These are phyloP conservation scores for Xerocomus amazonicus DNA, from an alignment of 1,284 basidiomycete genomes.

Conservation along the genomic window DNA sequence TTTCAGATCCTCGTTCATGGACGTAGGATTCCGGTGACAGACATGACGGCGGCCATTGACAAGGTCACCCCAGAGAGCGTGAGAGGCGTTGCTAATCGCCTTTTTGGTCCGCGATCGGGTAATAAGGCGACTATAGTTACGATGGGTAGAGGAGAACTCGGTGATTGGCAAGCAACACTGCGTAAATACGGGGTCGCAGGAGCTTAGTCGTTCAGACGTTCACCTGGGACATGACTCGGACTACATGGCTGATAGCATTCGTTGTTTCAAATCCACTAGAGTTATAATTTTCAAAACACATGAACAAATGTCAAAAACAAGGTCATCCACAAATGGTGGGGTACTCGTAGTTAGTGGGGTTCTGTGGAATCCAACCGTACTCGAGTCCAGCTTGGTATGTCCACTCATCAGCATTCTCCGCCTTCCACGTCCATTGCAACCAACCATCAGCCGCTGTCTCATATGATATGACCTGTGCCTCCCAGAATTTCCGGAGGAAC, in stretches of 20 bases:
- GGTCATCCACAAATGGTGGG: constrained; percentile 49
- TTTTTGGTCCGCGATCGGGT: constrained; percentile 63
- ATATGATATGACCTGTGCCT: constrained; percentile 73
- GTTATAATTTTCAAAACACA: not conserved
- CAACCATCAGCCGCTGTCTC: constrained; percentile 61
- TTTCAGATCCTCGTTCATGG: constrained; percentile 86
- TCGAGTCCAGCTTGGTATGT: constrained; percentile 72
- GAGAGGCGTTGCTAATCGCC: constrained; percentile 66
- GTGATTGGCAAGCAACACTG: constrained; percentile 57
- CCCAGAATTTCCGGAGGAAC: constrained; percentile 81
- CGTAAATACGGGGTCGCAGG: constrained; percentile 63
- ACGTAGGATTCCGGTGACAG: constrained; percentile 80
- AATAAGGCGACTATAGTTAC: constrained; percentile 67
- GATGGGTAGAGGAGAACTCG: constrained; percentile 72
- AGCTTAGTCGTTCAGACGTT: constrained; percentile 11
- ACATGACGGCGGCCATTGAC: constrained; percentile 93
- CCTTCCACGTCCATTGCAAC: constrained; percentile 72
- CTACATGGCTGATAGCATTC: not conserved
- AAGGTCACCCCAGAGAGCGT: constrained; percentile 71
- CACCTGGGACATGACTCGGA: not conserved
- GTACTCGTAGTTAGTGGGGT: constrained; percentile 50
- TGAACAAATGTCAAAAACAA: not conserved
- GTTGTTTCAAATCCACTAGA: not conserved
- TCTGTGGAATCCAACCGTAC: constrained; percentile 80
- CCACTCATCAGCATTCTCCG: constrained; percentile 75